Evolutionary conservation across 345 rosid genomes (phyloP).

Genomic region (Dipteronia dyeriana): DNA sequence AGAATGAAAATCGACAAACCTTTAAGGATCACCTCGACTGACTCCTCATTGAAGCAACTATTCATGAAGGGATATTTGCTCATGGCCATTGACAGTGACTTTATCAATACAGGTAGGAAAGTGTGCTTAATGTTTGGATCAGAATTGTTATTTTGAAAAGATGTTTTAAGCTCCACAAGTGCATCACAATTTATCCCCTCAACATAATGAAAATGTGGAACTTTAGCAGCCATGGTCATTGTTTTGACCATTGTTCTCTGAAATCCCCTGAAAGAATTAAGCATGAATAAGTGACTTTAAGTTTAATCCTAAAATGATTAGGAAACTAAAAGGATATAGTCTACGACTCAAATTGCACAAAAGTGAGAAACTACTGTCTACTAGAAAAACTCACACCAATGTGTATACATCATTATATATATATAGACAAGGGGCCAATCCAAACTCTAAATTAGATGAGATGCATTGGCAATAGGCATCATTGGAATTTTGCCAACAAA

Average conservation of each 20-base stretch:
- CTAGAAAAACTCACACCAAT: not conserved
- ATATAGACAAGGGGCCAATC: not conserved
- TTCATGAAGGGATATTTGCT: slow-evolving; percentile 75
- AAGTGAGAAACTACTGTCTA: too few species aligned
- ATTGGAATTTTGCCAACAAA: slow-evolving; percentile 5
- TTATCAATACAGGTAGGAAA: slow-evolving; percentile 81
- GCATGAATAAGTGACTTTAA: not conserved
- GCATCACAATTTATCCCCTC: slow-evolving; percentile 89
- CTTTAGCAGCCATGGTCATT: slow-evolving; percentile 88
- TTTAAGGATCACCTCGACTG: slow-evolving; percentile 72
- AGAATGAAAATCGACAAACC: slow-evolving; percentile 40
- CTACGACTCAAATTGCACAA: not conserved
- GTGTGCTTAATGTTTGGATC: slow-evolving; percentile 76
- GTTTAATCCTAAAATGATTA: not conserved
- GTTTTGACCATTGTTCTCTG: slow-evolving; percentile 89
- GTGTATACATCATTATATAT: not conserved
- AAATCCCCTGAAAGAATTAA: slow-evolving; percentile 64
- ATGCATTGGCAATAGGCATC: not conserved
- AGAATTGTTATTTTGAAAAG: slow-evolving; percentile 64
- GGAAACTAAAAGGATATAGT: not conserved
- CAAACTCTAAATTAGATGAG: not conserved
- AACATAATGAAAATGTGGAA: slow-evolving; percentile 93
- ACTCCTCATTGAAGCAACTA: slow-evolving; percentile 83
- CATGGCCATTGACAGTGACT: slow-evolving; percentile 85
- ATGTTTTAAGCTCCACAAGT: slow-evolving; percentile 67